Evolutionary conservation across 2,329 filamentous ascomycete species (phyloP).

Genomic region (Cytospora piceae): DNA sequence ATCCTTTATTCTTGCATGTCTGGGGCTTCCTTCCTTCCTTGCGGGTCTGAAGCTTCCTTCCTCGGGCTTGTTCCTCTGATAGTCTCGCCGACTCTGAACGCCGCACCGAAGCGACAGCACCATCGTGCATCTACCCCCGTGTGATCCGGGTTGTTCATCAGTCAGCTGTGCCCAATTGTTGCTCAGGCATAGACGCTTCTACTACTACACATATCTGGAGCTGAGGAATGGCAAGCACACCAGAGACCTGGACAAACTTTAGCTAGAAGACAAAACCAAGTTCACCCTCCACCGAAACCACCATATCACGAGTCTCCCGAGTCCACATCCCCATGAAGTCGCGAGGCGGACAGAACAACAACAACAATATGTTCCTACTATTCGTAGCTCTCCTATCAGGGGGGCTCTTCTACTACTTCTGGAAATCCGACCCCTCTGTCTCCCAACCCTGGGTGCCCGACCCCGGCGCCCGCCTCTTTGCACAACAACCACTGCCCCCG

Average conservation of each 20-base stretch:
- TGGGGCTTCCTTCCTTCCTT: conserved; percentile 9
- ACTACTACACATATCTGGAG: background rate
- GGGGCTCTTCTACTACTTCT: conserved; percentile 48
- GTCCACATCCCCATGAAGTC: conserved; percentile 18
- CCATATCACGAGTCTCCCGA: background rate
- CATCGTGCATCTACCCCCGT: conserved; percentile 10
- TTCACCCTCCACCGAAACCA: background rate
- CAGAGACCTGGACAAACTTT: background rate
- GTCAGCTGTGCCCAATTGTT: conserved; percentile 6
- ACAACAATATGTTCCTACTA: conserved; percentile 43
- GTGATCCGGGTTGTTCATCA: conserved; percentile 1
- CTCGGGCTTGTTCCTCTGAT: background rate
- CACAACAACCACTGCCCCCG: conserved; percentile 50
- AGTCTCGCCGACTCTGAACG: background rate
- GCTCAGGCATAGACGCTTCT: conserved; percentile 9
- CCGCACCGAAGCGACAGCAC: conserved; percentile 6
- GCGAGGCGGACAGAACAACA: conserved; percentile 24
- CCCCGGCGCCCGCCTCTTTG: conserved; percentile 49
- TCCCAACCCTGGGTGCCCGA: conserved; percentile 55
- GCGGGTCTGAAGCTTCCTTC: conserved; percentile 12
- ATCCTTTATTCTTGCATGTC: no score
- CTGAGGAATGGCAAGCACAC: conserved; percentile 1
- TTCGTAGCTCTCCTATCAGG: conserved; percentile 43
- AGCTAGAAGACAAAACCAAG: background rate
- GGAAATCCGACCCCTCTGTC: conserved; percentile 50